phyloP scores from a whole-genome alignment of 331 rosid genomes.

The Pyracantha coccinea region DNA sequence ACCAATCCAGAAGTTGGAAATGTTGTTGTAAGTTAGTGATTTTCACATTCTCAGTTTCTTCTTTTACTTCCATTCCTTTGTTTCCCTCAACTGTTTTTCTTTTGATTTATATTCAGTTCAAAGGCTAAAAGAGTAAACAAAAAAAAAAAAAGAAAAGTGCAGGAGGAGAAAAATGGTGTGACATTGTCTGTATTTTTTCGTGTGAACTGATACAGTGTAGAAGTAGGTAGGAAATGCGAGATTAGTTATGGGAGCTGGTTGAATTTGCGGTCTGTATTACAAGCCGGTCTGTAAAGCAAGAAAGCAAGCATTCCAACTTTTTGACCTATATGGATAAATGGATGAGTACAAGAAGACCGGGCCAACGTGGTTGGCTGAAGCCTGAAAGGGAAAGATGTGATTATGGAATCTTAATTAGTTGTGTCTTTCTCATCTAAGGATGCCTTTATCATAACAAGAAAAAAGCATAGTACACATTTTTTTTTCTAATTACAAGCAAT shows the following conservation, averaged over 20 bases:
- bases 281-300: neutral
- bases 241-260: neutral
- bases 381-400: neutral
- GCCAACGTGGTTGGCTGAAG: neutral
- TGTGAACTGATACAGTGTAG: neutral
- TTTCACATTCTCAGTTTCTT: neutral
- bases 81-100: no score
- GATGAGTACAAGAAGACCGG: neutral
- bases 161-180: neutral
- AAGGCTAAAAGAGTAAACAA: no score
- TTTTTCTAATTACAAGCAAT: no score
- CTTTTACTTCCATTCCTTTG: neutral
- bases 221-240: neutral
- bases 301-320: neutral
- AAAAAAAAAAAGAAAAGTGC: neutral
- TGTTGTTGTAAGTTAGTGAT: neutral
- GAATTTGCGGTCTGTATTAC: neutral
- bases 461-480: no score
- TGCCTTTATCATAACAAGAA: no score
- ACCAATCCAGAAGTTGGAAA: neutral
- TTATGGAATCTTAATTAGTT: no score
- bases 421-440: no score
- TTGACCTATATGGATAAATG: neutral
- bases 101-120: no score
- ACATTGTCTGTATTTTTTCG: no score